Percentiles rank a stretch among this genome's conserved stretches.
phyloP scores from a whole-genome alignment of 73 alveolate genomes.

The Paramecium biaurelia region DNA sequence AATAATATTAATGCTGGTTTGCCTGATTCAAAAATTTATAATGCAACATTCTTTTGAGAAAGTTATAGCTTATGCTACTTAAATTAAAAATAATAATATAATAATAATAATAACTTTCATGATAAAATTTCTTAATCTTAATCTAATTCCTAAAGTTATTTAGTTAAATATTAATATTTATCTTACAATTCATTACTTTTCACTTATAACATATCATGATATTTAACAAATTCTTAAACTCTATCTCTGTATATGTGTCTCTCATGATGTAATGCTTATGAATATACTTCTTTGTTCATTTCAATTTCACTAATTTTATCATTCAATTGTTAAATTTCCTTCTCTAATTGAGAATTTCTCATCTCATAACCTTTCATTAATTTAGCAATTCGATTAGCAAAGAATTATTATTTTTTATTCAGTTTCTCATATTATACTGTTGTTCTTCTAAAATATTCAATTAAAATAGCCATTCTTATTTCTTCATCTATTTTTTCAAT shows the following conservation, averaged over 20 bases:
- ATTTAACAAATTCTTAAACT: background rate
- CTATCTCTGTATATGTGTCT: conserved; percentile 37
- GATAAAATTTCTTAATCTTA: background rate
- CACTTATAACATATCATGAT: conserved; percentile 6
- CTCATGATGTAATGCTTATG: conserved; percentile 28
- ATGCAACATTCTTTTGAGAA: background rate
- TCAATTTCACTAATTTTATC: background rate
- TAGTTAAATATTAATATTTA: background rate
- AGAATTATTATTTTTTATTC: background rate
- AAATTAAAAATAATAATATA: background rate
- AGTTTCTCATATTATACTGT: background rate
- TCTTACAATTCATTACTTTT: conserved; percentile 19
- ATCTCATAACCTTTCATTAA: conserved; percentile 27
- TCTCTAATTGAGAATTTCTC: background rate
- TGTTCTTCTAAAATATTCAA: background rate
- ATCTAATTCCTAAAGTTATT: background rate
- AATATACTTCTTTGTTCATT: background rate
- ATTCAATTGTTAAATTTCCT: background rate
- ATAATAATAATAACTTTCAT: background rate
- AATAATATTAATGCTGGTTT: background rate
- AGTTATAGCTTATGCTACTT: background rate
- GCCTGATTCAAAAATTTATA: background rate
- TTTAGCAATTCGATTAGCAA: background rate
- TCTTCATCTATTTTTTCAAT: background rate
- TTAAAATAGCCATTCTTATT: background rate